These are phyloP conservation scores for Xylariaceae sp. DNA, from an alignment of 2,329 filamentous ascomycete species.

Conservation along the genomic window DNA sequence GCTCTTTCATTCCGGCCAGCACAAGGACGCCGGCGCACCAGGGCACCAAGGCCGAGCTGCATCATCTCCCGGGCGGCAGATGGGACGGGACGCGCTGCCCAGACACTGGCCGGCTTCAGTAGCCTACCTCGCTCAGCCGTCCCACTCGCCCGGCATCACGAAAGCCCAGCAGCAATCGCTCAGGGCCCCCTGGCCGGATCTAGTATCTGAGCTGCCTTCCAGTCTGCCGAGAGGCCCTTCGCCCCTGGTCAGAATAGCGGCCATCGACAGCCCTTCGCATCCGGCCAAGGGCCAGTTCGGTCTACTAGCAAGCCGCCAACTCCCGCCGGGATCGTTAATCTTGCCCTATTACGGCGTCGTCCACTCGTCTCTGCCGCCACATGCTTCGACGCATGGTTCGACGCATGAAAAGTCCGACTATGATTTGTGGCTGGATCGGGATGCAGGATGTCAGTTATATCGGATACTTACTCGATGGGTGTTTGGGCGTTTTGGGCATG, in stretches of 20 bases:
- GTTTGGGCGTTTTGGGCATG: no score
- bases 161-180: conserved; percentile 33
- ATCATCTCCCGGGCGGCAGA: conserved; percentile 5
- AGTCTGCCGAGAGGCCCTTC: conserved; percentile 35
- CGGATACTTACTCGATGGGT: no score
- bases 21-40: no score
- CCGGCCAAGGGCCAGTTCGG: conserved; percentile 52
- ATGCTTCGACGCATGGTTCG: conserved; percentile 20
- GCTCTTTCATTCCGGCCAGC: no score
- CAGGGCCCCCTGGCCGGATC: conserved; percentile 24
- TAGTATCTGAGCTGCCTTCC: conserved; percentile 25
- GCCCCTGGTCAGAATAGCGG: conserved; percentile 44
- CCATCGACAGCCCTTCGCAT: conserved; percentile 43
- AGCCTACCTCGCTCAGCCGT: conserved; percentile 44
- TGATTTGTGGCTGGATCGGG: conserved; percentile 55
- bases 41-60: no score
- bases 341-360: conserved; percentile 55
- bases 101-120: conserved; percentile 51
- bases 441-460: no score
- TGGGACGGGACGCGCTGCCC: conserved; percentile 29
- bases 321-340: conserved; percentile 48
- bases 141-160: conserved; percentile 39
- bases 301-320: conserved; percentile 49
- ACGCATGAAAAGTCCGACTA: conserved; percentile 47
- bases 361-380: conserved; percentile 33